These are phyloP conservation scores for Sporothrix luriei DNA, from an alignment of 2,329 filamentous ascomycete genomes.

Conservation along the genomic window DNA sequence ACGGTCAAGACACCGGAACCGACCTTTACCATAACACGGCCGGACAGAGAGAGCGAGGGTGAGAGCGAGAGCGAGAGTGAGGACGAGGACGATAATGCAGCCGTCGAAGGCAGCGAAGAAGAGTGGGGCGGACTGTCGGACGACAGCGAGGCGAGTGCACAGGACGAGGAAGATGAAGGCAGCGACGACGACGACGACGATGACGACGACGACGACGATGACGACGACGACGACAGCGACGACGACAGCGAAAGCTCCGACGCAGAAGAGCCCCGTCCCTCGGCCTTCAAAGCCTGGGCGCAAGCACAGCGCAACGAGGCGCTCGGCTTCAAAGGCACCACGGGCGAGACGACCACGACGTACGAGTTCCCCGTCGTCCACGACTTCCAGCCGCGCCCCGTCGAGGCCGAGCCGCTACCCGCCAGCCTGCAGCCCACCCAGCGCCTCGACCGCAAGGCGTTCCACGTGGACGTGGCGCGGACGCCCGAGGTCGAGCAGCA, in stretches of 20 bases:
- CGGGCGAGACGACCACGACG: constrained; percentile 38
- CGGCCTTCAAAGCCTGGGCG: constrained; percentile 93
- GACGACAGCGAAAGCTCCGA: constrained; percentile 42
- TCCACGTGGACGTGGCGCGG: constrained; percentile 71
- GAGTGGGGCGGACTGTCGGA: constrained; percentile 67
- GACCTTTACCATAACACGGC: neutral
- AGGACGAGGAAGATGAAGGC: constrained; percentile 39
- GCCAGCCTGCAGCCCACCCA: constrained; percentile 64
- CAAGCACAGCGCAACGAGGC: constrained; percentile 81
- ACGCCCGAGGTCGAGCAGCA: constrained; percentile 73
- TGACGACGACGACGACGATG: constrained; percentile 40
- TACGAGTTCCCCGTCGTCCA: constrained; percentile 58
- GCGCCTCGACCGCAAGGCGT: constrained; percentile 69
- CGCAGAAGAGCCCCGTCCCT: constrained; percentile 40
- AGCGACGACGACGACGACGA: constrained; percentile 45
- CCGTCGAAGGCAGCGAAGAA: constrained; percentile 46
- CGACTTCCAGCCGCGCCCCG: constrained; percentile 67
- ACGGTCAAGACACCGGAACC: constrained; percentile 49
- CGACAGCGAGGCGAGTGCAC: constrained; percentile 42
- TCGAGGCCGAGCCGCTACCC: constrained; percentile 72
- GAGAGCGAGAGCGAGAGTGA: neutral
- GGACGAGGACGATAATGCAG: constrained; percentile 40
- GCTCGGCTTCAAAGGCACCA: constrained; percentile 62
- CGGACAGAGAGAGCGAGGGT: constrained; percentile 4
- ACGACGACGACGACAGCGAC: constrained; percentile 34